Evolutionary conservation across 1,284 basidiomycete genomes (phyloP).

Genomic region (Afroboletus lepidellus): DNA sequence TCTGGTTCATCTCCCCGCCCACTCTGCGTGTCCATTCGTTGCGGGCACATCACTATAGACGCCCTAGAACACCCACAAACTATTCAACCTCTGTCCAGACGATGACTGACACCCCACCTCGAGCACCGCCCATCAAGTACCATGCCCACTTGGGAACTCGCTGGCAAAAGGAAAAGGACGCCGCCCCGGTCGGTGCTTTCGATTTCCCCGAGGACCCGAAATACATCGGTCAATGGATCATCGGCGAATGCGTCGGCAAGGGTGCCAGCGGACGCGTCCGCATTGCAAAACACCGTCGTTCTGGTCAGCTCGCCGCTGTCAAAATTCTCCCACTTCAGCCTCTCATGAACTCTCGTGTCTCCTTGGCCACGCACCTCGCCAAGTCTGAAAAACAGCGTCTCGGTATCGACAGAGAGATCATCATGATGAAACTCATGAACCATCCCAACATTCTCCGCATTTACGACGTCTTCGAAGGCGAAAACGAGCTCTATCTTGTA

Average conservation of each 20-base stretch:
- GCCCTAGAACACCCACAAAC: conserved; percentile 12
- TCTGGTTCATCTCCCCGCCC: conserved; percentile 7
- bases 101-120: conserved; percentile 58
- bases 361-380: conserved; percentile 67
- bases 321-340: conserved; percentile 95
- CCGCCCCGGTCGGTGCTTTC: conserved; percentile 64
- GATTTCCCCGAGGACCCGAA: conserved; percentile 75
- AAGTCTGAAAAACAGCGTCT: conserved; percentile 89
- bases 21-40: neutral
- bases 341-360: conserved; percentile 75
- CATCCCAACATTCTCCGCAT: conserved; percentile 96
- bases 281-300: conserved; percentile 86
- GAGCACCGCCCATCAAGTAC: conserved; percentile 67
- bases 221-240: conserved; percentile 74
- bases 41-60: conserved; percentile 21
- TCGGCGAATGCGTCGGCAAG: conserved; percentile 96
- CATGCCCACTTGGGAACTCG: conserved; percentile 69
- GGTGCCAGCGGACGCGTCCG: conserved; percentile 95
- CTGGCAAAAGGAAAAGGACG: conserved; percentile 81
- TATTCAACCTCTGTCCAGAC: conserved; percentile 4
- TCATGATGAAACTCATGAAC: conserved; percentile 99
- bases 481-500: conserved; percentile 89
- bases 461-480: conserved; percentile 96
- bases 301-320: conserved; percentile 93
- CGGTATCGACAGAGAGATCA: conserved; percentile 95